Evolutionary conservation across 768 basidiomycete genomes (phyloP).

Genomic region (Rhizopogon sp.): DNA sequence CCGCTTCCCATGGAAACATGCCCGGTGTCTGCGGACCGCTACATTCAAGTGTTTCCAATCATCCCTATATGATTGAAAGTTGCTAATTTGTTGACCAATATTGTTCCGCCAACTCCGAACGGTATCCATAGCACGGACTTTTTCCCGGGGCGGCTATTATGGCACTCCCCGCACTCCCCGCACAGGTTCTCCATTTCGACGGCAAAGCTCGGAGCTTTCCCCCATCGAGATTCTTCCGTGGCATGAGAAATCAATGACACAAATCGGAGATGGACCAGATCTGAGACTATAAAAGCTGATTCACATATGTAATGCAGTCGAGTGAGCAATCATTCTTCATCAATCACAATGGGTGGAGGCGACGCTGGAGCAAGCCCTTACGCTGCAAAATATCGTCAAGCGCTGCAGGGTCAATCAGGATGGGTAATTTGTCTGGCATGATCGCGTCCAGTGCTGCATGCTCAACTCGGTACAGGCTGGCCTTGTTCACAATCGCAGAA

Average conservation of each 20-base stretch:
- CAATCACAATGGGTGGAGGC: conserved; percentile 40
- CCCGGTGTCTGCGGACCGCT: too few species aligned
- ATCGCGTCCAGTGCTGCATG: background rate
- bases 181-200: background rate
- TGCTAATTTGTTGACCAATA: background rate
- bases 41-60: too few species aligned
- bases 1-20: too few species aligned
- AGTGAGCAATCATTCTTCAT: background rate
- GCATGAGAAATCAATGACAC: background rate
- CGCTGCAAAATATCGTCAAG: conserved; percentile 43
- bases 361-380: conserved; percentile 24
- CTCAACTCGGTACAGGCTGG: conserved; percentile 36
- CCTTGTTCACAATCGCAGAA: conserved; percentile 57
- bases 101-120: background rate
- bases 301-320: background rate
- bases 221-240: background rate
- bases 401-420: conserved; percentile 61
- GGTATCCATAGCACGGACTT: too few species aligned
- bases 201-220: background rate
- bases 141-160: background rate
- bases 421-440: conserved; percentile 40
- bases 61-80: too few species aligned
- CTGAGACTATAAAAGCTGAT: background rate
- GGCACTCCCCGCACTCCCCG: background rate
- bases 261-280: background rate